A percentile compares a stretch with the other conserved stretches of the same genome.
These are phyloP conservation scores for Fusarium vanettenii DNA, from an alignment of 2,329 filamentous ascomycete genomes.

Conservation along the genomic window DNA sequence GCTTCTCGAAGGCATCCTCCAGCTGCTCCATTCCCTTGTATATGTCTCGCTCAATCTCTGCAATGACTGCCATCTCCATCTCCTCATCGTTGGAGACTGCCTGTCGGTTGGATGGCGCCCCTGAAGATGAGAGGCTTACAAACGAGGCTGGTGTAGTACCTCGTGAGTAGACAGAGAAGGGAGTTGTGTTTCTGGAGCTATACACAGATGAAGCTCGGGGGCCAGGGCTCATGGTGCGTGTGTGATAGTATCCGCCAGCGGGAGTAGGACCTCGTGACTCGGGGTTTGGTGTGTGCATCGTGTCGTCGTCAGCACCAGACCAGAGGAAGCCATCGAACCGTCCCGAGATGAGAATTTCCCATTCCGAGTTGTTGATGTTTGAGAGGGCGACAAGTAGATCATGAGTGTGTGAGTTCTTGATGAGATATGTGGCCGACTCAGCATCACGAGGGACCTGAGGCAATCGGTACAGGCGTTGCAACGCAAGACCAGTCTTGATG, in stretches of 20 bases:
- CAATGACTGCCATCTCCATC: slow-evolving; percentile 88
- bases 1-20: slow-evolving; percentile 91
- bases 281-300: slow-evolving; percentile 50
- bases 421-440: slow-evolving; percentile 85
- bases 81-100: slow-evolving; percentile 93
- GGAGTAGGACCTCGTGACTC: slow-evolving; percentile 69
- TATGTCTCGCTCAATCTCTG: slow-evolving; percentile 93
- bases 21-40: slow-evolving; percentile 94
- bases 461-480: slow-evolving; percentile 88
- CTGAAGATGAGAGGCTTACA: slow-evolving; percentile 66
- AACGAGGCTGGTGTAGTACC: slow-evolving; percentile 69
- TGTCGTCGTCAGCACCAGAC: slow-evolving; percentile 82
- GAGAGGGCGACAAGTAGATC: slow-evolving; percentile 88
- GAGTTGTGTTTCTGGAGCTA: slow-evolving; percentile 59
- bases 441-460: slow-evolving; percentile 80
- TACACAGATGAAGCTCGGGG: slow-evolving; percentile 55
- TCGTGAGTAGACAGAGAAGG: slow-evolving; percentile 64
- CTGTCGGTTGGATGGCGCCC: slow-evolving; percentile 57
- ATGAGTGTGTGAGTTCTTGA: slow-evolving; percentile 85
- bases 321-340: slow-evolving; percentile 96
- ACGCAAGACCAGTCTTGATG: slow-evolving; percentile 77
- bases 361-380: slow-evolving; percentile 91
- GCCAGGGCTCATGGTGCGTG: slow-evolving; percentile 53
- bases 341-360: slow-evolving; percentile 94
- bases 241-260: slow-evolving; percentile 58